Base-by-base conservation (phyloP, 2,329 filamentous ascomycete species). In the Ambrosiella beaveri region DNA sequence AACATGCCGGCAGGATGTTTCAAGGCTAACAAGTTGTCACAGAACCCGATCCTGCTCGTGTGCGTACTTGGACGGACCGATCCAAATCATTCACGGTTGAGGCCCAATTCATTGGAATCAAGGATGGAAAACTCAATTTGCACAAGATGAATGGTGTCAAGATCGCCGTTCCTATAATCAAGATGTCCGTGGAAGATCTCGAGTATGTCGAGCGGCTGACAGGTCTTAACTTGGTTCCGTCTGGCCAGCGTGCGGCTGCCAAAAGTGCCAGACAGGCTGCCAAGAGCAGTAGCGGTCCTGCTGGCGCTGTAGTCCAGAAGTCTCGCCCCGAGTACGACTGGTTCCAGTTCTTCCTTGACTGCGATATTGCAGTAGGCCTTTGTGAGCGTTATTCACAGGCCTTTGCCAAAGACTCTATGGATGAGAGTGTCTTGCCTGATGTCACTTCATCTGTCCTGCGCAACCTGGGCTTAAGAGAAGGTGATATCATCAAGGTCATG, bases 101-200 rank as follows among this genome's bases (percentile, higher is more conserved):
- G 64, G 93, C 93, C 13, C 88, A 98, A 68, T 98, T 97, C 66
- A 81, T 98, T 56, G 91, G 89, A 36, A 78, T 97, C 56, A 88
- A 88, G 68, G 93, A 97, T 67, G 88, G 90, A 62, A 97, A 97
- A 71, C 94, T 98, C 63, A 94, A 98, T 70, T 75, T 98, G 19
- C 93, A 98, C 74, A 98, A 98, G 73, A 79, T 88, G 71, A 98
- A 98, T 67, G 93, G 93, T 41, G 89, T 98, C 65, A 97, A 97
- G 71, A 98, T 98, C 70, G 93, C 93, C 7, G 93, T 98, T 3
- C 93, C 93, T 1, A 81, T 97, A 36, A 76, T 82, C 44, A 98
- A 98, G 69, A 98, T 98, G 93, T 94, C 91, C 0, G 77, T 89
- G 47, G 86, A 91, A 66, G 93, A 98, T 70, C 76, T 98, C 44